Conservation (phyloP, 106 monocot genomes). For the Platanthera zijinensis region DNA sequence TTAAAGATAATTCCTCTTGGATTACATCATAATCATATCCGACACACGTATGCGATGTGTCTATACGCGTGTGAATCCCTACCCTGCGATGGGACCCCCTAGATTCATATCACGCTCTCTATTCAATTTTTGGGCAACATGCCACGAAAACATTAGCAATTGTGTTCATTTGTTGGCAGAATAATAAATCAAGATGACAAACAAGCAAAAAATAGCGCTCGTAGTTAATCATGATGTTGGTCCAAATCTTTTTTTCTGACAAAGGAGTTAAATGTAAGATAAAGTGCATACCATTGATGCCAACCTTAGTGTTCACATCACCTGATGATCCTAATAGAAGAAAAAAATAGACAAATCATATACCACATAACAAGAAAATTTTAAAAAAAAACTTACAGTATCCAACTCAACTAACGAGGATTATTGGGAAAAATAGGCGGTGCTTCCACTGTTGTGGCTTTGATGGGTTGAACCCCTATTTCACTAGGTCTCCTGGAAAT, state of each 20-base stretch:
- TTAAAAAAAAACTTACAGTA: not conserved
- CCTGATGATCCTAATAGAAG: slow-evolving; percentile 41
- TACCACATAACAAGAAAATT: not conserved
- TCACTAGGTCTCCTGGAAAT: slow-evolving; percentile 23
- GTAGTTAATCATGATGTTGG: not conserved
- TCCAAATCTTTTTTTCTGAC: not conserved
- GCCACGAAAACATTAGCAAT: not conserved
- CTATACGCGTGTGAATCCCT: too few species aligned
- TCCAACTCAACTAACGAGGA: not conserved
- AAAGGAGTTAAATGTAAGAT: not conserved
- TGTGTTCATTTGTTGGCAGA: not conserved
- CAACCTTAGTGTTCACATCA: slow-evolving; percentile 59
- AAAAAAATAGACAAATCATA: not conserved
- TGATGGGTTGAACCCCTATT: slow-evolving; percentile 34
- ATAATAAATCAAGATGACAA: not conserved
- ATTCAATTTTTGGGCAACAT: too few species aligned
- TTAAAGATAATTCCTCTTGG: too few species aligned
- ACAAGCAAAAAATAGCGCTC: not conserved
- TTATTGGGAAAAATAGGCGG: slow-evolving; percentile 65
- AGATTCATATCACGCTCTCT: too few species aligned
- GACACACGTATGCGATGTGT: too few species aligned
- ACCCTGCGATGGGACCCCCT: too few species aligned
- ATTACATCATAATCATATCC: too few species aligned
- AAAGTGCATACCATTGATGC: slow-evolving; percentile 58
- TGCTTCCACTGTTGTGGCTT: slow-evolving; percentile 60